Evolutionary conservation across 345 rosid species (phyloP), one percentile per base, ranked within the genome.

Genomic region (Acer yangbiense): DNA sequence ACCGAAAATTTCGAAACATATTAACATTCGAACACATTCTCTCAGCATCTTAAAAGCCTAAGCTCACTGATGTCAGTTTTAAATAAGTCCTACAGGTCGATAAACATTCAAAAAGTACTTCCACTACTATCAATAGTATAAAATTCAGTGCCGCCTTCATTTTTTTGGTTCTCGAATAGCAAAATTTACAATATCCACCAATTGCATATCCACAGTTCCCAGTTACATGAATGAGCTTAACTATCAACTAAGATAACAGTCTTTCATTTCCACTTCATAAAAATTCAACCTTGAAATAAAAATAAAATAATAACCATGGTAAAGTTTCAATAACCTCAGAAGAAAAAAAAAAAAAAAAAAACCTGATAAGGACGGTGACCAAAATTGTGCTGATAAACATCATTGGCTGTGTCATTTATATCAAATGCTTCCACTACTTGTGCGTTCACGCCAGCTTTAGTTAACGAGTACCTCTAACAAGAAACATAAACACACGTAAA

Each of bases 281-380:
- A 60, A 12, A 14, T 9, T 57, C 44, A 48, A 69, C 69, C 25
- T 66, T 32, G 65, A 12, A 12, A 72, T 20, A 41, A 23, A 20
- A 39, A 63, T 8, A 18, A 68, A 32, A 20, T 18, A 14, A 14
- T 9, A n/a, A 9, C 50, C 2, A 1, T 20, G 52, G 10, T 7
- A 23, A 63, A 17, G 54, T 46, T 46, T 46, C 13, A 46, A 46
- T 46, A 46, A 10, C 50, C 50, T 46, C 14, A 46, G 3, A 73
- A 10, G 70, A 58, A 35, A 20, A 9, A 21, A 73, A 10, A 72
- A 52, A 50, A 20, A 67, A 43, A 9, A 14, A 4, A 18, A 77
- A 93, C 99, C 99, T 95, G 96, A 82, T 80, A 82, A 25, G 99
- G 98, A 57, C 99, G 97, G 73, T 92, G 94, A 6, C 93, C 90